These are phyloP conservation scores for Plasmopara muralis DNA, from an alignment of 352 stramenopile species.

Conservation along the genomic window DNA sequence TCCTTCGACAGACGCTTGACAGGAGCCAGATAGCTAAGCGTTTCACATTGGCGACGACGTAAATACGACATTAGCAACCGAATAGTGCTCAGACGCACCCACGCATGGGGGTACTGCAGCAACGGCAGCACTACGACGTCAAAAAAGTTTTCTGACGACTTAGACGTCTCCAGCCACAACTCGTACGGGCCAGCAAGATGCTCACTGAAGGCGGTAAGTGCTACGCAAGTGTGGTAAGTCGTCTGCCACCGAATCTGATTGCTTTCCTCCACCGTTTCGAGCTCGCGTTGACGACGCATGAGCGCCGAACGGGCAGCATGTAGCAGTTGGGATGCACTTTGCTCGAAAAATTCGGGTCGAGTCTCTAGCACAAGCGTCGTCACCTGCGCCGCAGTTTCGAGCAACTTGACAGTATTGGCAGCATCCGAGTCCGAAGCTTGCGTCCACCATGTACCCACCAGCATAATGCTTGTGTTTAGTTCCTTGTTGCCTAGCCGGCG, in stretches of 20 bases:
- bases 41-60: slow-evolving; percentile 35
- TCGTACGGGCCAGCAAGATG: slow-evolving; percentile 54
- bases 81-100: slow-evolving; percentile 59
- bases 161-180: slow-evolving; percentile 41
- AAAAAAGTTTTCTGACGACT: slow-evolving; percentile 28
- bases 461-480: slow-evolving; percentile 84
- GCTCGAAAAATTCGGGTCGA: slow-evolving; percentile 71
- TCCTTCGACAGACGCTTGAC: slow-evolving; percentile 26
- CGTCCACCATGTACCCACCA: slow-evolving; percentile 85
- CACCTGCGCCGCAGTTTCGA: slow-evolving; percentile 67
- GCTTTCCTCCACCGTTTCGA: slow-evolving; percentile 41
- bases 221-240: slow-evolving; percentile 52
- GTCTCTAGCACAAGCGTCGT: slow-evolving; percentile 64
- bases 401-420: slow-evolving; percentile 40
- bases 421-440: slow-evolving; percentile 32
- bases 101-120: slow-evolving; percentile 68
- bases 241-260: slow-evolving; percentile 53
- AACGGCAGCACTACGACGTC: slow-evolving; percentile 47
- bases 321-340: slow-evolving; percentile 43
- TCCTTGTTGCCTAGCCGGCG: slow-evolving; percentile 86
- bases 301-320: slow-evolving; percentile 33
- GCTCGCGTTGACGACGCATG: slow-evolving; percentile 22
- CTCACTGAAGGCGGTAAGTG: slow-evolving; percentile 60
- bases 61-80: slow-evolving; percentile 65
- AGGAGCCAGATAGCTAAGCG: slow-evolving; percentile 30